Evolutionary conservation across 1,284 basidiomycete genomes (phyloP), one percentile per base, ranked within the genome.

Genomic region (Cryptococcus hybrid): DNA sequence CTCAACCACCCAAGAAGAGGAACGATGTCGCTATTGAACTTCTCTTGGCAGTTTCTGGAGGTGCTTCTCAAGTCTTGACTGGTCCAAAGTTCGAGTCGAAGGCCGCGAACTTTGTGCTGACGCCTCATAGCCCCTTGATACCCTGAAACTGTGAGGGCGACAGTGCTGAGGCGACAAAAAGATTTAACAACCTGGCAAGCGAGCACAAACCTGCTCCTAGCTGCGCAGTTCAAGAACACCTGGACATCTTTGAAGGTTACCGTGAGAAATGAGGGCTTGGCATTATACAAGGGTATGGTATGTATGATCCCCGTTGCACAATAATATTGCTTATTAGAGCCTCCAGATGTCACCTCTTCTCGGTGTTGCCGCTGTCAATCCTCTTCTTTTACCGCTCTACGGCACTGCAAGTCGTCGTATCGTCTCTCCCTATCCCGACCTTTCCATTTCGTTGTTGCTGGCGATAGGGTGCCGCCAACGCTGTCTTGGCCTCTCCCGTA

Each of bases 311-410:
- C 7, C 30, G 48, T 24, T 47, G 12, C 7, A 24, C 24, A 34
- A n/a, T 47, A 38, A 24, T 51, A 55, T 42, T 51, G 46, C 30
- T 7, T 40, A 40, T 40, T 40, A n/a, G n/a, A 8, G 7, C 8
- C n/a, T 40, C 3, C 50, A 73, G 91, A 83, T 88, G 0, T 92
- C 89, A 49, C 95, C 95, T 0, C 81, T 99, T 7, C 60, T 96
- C 47, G 95, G 95, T n/a, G 89, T 99, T 36, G 91, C 94, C 1
- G 93, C 90, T 5, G 94, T 98, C 68, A 98, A 98, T 78, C 95
- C 92, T 9, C 83, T 98, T 15, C 84, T 98, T 6, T 98, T 77
- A 90, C 90, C 0, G 86, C 92, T 7, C 0, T 97, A 96, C 68
- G 88, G 86, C 12, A 80, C 84, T 4, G 88, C 92, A 40, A n/a